Conservation (phyloP, 345 rosid species). For the Arabis hirsuta region DNA sequence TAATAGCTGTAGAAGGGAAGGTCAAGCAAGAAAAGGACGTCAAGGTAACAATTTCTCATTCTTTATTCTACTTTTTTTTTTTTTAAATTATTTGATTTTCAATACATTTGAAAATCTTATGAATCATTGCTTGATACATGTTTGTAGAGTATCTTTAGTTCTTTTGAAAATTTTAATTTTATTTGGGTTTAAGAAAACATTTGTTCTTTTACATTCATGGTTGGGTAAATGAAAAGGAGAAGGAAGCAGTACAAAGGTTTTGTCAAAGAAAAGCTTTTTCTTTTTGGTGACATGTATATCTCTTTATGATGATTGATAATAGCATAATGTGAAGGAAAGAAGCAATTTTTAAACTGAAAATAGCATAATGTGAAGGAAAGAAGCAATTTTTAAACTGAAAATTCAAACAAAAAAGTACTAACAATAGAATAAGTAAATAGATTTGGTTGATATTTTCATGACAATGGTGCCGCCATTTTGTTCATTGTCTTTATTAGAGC, state of each 20-base stretch:
- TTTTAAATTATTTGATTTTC: background rate
- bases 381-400: background rate
- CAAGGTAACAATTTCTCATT: conserved; percentile 57
- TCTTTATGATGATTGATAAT: conserved; percentile 34
- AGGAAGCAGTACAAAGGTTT: conserved; percentile 7
- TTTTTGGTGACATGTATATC: conserved; percentile 22
- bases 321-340: conserved; percentile 8
- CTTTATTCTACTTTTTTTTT: background rate
- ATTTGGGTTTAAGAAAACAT: background rate
- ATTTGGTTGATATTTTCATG: background rate
- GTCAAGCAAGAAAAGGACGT: conserved; percentile 99
- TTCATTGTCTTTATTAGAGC: conserved; percentile 39
- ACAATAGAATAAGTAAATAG: conserved; percentile 11
- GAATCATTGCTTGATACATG: background rate
- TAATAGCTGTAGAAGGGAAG: conserved; percentile 97
- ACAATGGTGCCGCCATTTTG: conserved; percentile 82
- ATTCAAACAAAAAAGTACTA: conserved; percentile 20
- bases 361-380: conserved; percentile 5
- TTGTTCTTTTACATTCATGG: background rate
- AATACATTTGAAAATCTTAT: background rate
- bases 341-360: background rate
- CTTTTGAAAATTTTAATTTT: background rate
- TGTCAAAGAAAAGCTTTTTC: conserved; percentile 32
- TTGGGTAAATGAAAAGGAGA: background rate
- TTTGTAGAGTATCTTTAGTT: background rate